phyloP scores from a whole-genome alignment of 331 rosid species.

The Saraca asoca region DNA sequence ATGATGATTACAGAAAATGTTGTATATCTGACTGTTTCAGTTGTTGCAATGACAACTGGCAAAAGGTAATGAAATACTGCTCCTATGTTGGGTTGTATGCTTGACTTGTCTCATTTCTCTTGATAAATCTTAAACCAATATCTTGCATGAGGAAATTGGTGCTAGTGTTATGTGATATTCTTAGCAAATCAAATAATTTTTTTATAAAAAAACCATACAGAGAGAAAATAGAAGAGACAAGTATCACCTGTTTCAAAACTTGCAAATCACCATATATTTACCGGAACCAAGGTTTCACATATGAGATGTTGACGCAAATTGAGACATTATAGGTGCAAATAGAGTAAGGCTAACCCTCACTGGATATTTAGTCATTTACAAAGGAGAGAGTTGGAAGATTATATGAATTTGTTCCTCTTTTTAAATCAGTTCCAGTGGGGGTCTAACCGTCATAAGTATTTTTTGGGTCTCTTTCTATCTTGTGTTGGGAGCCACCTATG shows the following conservation, averaged over 20 bases:
- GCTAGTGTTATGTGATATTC: not conserved
- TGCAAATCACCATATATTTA: not conserved
- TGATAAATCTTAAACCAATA: slow-evolving; percentile 9
- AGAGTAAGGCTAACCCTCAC: not conserved
- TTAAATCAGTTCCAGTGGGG: too few species aligned
- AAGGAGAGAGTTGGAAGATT: too few species aligned
- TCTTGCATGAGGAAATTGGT: slow-evolving; percentile 1
- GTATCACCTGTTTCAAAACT: too few species aligned
- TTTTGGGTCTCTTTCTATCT: not conserved
- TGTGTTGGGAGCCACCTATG: not conserved
- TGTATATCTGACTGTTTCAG: slow-evolving; percentile 66
- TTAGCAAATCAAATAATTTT: not conserved
- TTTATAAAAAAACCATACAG: too few species aligned
- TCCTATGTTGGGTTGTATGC: slow-evolving; percentile 20
- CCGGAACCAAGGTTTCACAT: not conserved
- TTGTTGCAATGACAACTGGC: slow-evolving; percentile 99
- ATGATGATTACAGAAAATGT: slow-evolving; percentile 73
- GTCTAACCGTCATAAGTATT: too few species aligned
- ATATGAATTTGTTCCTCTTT: too few species aligned
- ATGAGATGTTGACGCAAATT: not conserved
- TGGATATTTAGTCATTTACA: too few species aligned
- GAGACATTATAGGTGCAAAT: not conserved
- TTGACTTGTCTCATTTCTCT: slow-evolving; percentile 21
- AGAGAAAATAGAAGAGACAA: too few species aligned
- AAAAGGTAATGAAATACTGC: slow-evolving; percentile 64